Evolutionary conservation across 2,329 filamentous ascomycete genomes (phyloP), one percentile per base, ranked within the genome.

Genomic region (Berkeleyomyces rouxiae): DNA sequence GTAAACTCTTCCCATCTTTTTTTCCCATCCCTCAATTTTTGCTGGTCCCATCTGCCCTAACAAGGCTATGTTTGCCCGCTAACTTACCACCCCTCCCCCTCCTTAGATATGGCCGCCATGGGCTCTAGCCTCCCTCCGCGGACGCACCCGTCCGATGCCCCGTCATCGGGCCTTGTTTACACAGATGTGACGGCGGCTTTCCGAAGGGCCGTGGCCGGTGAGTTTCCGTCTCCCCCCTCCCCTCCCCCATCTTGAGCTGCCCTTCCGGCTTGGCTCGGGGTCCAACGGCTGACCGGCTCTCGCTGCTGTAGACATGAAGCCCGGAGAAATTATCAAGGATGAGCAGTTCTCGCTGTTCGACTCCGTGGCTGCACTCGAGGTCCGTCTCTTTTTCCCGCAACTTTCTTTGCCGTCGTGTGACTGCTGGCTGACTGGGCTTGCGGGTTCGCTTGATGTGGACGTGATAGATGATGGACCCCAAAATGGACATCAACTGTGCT

Each of bases 401-500:
- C 11, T 36, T 55, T 55, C 46, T 49, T 23, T 13, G 13, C 10
- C 36, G 31, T 55, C 51, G n/a, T 39, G 11, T 39, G 36, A 31
- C 33, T 51, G 36, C 42, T 13, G 40, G 49, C 51, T 37, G 36
- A 44, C 33, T 57, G n/a, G 58, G 47, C 5, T 13, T 58, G n/a
- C 49, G 49, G 10, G 10, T 23, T 13, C 23, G 33, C 33, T n/a
- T 55, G 33, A 31, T 55, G 51, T 55, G 51, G 11, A n/a, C 33
- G 7, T 55, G 51, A 7, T 57, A 99, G 93, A 96, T 99, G 68
- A 96, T 96, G 89, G 93, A 99, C 70, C 85, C 88, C 0, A 99
- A 97, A 74, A 99, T 99, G 93, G 93, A 99, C 73, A 96, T 90
- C 70, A 93, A 93, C 37, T 90, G 86, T 67, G 77, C 95, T 5